These are phyloP conservation scores for Calonectria multiphialidica DNA, from an alignment of 2,329 filamentous ascomycete species.

Conservation along the genomic window DNA sequence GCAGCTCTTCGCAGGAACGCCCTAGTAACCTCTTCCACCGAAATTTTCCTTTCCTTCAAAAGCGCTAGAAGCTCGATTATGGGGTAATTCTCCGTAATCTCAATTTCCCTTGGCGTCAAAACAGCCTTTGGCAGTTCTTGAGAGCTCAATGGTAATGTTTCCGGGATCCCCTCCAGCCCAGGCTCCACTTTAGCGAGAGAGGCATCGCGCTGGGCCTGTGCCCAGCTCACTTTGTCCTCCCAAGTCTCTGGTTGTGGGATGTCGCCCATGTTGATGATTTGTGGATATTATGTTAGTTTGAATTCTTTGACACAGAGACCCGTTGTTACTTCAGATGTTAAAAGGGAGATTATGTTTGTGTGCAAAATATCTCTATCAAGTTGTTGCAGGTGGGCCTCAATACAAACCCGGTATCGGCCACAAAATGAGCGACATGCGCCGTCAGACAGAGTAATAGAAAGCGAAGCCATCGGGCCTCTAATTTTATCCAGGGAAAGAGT, in stretches of 20 bases:
- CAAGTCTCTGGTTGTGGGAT: constrained; percentile 1
- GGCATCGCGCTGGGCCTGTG: constrained; percentile 33
- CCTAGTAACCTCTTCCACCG: constrained; percentile 43
- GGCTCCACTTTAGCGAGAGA: constrained; percentile 44
- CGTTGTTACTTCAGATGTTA: background rate
- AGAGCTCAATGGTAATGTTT: constrained; percentile 36
- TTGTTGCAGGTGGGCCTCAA: background rate
- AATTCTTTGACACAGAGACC: background rate
- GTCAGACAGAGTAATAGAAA: background rate
- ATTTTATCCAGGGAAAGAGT: background rate
- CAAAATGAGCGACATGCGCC: too few species aligned
- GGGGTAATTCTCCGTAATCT: constrained; percentile 45
- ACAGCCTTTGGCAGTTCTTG: constrained; percentile 37
- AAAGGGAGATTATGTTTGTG: background rate
- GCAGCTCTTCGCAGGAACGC: constrained; percentile 44
- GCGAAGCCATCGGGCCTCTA: background rate
- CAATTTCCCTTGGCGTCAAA: constrained; percentile 41
- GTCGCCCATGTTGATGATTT: background rate
- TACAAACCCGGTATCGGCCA: background rate
- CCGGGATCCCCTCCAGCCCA: constrained; percentile 38
- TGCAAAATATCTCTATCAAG: background rate
- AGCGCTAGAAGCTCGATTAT: constrained; percentile 35
- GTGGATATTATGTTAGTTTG: background rate
- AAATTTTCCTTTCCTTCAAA: constrained; percentile 32
- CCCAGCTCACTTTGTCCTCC: constrained; percentile 23